phyloP scores from a whole-genome alignment of 768 basidiomycete species.

The Kwoniella dendrophila region DNA sequence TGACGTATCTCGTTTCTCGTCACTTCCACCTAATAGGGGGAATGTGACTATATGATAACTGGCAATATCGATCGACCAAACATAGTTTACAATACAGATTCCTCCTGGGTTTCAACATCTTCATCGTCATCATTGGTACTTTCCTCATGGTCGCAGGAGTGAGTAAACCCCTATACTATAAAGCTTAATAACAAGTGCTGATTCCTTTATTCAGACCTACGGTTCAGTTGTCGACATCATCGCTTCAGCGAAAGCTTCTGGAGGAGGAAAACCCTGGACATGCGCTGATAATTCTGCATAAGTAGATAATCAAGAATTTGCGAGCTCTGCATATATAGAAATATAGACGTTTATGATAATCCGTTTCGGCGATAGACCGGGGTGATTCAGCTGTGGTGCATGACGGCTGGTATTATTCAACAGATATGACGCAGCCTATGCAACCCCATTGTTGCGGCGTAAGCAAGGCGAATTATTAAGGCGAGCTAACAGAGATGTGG shows the following conservation, averaged over 20 bases:
- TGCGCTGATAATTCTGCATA: constrained; percentile 19
- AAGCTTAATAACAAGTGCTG: not conserved
- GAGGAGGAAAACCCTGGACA: constrained; percentile 1
- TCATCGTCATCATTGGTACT: constrained; percentile 44
- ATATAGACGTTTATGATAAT: not conserved
- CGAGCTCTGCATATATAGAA: not conserved
- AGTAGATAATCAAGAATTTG: not conserved
- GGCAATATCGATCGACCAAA: constrained; percentile 22
- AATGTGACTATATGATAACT: constrained; percentile 49
- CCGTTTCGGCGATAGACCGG: not conserved
- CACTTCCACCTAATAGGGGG: no score
- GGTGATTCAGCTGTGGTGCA: no score
- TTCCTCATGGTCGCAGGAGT: constrained; percentile 17
- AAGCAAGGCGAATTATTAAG: no score
- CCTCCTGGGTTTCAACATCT: constrained; percentile 35
- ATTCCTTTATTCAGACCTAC: constrained; percentile 9
- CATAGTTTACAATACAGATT: constrained; percentile 34
- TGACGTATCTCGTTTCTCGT: no score
- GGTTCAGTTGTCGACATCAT: constrained; percentile 7
- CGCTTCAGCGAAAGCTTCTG: not conserved
- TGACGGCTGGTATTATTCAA: no score
- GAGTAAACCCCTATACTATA: not conserved
- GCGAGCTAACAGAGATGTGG: no score
- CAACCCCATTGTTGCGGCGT: no score
- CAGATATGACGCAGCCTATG: no score